These are phyloP conservation scores for Arthrobotrys conoides DNA, from an alignment of 2,329 filamentous ascomycete genomes.

Conservation along the genomic window DNA sequence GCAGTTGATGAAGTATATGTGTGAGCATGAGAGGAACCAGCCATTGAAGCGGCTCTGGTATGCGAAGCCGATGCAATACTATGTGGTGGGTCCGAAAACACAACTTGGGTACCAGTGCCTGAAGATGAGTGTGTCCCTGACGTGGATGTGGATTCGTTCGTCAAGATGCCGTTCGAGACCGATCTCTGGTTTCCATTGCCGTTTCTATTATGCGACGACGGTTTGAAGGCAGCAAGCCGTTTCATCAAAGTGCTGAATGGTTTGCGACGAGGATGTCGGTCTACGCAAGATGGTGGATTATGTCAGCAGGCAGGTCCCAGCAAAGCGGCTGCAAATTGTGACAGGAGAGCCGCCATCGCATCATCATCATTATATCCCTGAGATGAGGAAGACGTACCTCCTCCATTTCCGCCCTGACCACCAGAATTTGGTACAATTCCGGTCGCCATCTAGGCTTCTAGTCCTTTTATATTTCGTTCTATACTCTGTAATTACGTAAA, in stretches of 20 bases:
- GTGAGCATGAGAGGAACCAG: constrained; percentile 75
- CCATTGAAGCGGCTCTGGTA: constrained; percentile 71
- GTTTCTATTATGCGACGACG: constrained; percentile 74
- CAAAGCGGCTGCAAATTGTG: constrained; percentile 13
- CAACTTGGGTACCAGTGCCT: constrained; percentile 71
- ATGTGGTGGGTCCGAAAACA: constrained; percentile 71
- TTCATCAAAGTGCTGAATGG: constrained; percentile 96
- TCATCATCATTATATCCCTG: not conserved
- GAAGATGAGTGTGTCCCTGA: constrained; percentile 62
- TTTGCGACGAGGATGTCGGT: constrained; percentile 71
- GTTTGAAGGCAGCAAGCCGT: constrained; percentile 89
- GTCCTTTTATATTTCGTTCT: not conserved
- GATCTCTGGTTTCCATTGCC: constrained; percentile 66
- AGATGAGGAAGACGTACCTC: constrained; percentile 11
- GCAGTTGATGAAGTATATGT: constrained; percentile 70
- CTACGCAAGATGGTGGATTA: constrained; percentile 15
- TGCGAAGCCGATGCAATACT: constrained; percentile 70
- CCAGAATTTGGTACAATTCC: constrained; percentile 46
- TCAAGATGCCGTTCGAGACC: constrained; percentile 33
- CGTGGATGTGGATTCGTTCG: constrained; percentile 46
- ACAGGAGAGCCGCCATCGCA: constrained; percentile 29
- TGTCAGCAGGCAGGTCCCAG: constrained; percentile 20
- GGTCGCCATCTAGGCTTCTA: constrained; percentile 41
- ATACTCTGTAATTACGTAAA: constrained; percentile 5
- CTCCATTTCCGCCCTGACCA: constrained; percentile 46